phyloP scores from a whole-genome alignment of 495 filamentous ascomycete genomes.

The Acidiella bohemica region DNA sequence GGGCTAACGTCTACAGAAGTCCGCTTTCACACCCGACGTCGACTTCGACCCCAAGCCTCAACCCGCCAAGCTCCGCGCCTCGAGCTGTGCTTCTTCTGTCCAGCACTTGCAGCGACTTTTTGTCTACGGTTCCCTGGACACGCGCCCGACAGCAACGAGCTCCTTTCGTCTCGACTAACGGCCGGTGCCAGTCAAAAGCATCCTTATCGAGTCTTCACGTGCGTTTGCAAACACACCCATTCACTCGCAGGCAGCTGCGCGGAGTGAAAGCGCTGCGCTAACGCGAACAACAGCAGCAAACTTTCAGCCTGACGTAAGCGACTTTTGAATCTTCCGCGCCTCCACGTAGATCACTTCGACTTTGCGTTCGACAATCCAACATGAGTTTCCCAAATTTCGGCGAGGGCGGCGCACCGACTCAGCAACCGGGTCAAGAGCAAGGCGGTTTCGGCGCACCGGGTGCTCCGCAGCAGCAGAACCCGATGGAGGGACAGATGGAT shows the following conservation, averaged over 20 bases:
- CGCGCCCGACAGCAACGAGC: no score
- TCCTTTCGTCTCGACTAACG: slow-evolving; percentile 17
- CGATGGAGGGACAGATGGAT: slow-evolving; percentile 18
- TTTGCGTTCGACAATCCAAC: slow-evolving; percentile 1
- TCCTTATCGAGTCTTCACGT: slow-evolving; percentile 17
- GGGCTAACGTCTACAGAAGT: no score
- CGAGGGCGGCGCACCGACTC: slow-evolving; percentile 17
- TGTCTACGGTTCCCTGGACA: no score
- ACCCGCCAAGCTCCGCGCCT: no score
- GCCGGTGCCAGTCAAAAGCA: slow-evolving; percentile 20
- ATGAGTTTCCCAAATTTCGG: slow-evolving; percentile 22
- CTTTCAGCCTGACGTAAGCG: no score
- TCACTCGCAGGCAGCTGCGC: neutral
- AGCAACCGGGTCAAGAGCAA: slow-evolving; percentile 14
- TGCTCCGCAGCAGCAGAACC: slow-evolving; percentile 13
- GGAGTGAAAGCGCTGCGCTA: neutral
- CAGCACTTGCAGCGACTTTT: no score
- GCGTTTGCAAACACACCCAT: slow-evolving; percentile 1
- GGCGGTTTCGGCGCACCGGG: slow-evolving; percentile 16
- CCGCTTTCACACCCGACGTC: no score
- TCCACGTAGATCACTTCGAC: neutral
- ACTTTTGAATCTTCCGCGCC: slow-evolving; percentile 1
- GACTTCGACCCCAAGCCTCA: no score
- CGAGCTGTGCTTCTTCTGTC: no score
- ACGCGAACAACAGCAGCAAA: slow-evolving; percentile 13